Conservation (phyloP, 164 flowering plant genomes). For the Nelumbo lutea region DNA sequence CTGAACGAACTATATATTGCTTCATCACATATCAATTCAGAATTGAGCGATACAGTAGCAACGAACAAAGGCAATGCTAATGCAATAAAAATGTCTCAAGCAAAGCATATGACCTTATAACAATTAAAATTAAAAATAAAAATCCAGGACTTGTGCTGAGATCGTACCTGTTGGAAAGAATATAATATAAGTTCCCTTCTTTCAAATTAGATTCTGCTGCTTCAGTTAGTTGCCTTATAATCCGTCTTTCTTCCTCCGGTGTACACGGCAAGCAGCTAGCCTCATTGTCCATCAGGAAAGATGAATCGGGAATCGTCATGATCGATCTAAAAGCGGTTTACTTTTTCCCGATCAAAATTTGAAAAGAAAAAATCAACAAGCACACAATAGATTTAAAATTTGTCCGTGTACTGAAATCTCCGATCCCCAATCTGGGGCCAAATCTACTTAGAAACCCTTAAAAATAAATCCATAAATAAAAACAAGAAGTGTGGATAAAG, state of each 20-base stretch:
- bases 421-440: background rate
- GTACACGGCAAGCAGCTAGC: constrained; percentile 52
- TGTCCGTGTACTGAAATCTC: background rate
- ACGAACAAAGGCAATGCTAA: too few relatives aligned
- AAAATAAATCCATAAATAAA: background rate
- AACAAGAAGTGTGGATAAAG: background rate
- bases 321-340: constrained; percentile 7
- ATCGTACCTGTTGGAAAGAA: constrained; percentile 57
- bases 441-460: background rate
- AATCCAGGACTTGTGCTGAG: background rate
- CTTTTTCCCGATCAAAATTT: background rate
- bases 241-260: constrained; percentile 67
- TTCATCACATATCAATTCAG: too few relatives aligned
- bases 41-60: too few relatives aligned
- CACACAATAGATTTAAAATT: background rate
- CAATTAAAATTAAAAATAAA: background rate
- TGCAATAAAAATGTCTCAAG: too few relatives aligned
- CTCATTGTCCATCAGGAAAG: constrained; percentile 50
- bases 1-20: too few relatives aligned
- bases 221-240: constrained; percentile 38
- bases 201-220: constrained; percentile 53
- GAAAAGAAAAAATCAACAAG: too few relatives aligned
- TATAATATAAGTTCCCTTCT: constrained; percentile 65
- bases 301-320: constrained; percentile 74
- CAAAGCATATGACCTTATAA: background rate